Conservation (phyloP, 495 filamentous ascomycete species). For the Neurospora sp. region DNA sequence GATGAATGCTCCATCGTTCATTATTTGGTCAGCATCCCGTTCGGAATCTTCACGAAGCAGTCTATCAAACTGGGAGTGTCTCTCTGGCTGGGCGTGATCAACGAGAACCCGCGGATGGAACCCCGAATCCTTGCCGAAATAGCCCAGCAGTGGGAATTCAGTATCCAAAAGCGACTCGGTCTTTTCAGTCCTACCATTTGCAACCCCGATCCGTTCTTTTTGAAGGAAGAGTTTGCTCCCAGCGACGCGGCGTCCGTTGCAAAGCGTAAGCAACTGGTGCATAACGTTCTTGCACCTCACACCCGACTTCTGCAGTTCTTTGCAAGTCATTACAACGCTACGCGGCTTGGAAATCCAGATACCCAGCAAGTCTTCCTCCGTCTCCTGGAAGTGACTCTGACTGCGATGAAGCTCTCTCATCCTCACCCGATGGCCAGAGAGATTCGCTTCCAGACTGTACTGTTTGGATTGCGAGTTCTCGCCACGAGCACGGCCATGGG, state of each 20-base stretch:
- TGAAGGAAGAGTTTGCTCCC: constrained; percentile 86
- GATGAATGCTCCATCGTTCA: constrained; percentile 69
- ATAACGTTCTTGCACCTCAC: constrained; percentile 77
- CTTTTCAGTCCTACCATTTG: constrained; percentile 69
- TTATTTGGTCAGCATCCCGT: constrained; percentile 83
- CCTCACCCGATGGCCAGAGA: constrained; percentile 84
- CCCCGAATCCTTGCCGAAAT: constrained; percentile 74
- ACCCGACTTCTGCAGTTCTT: constrained; percentile 79
- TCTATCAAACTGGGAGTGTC: constrained; percentile 92
- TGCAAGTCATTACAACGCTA: constrained; percentile 87
- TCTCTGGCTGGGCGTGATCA: constrained; percentile 91
- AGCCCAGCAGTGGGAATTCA: constrained; percentile 76
- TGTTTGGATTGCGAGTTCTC: constrained; percentile 72
- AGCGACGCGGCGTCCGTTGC: constrained; percentile 69
- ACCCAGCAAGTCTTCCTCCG: constrained; percentile 72
- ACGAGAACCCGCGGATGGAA: constrained; percentile 86
- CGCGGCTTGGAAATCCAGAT: constrained; percentile 66
- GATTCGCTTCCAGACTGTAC: constrained; percentile 74
- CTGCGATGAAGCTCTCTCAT: constrained; percentile 55
- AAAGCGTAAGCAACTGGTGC: constrained; percentile 62
- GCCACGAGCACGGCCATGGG: constrained; percentile 55
- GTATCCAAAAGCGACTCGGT: constrained; percentile 61
- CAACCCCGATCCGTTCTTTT: constrained; percentile 79
- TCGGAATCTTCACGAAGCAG: constrained; percentile 84
- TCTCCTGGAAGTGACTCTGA: constrained; percentile 62